These are phyloP conservation scores for Xylariaceae sp. DNA, from an alignment of 2,329 filamentous ascomycete species.

Conservation along the genomic window DNA sequence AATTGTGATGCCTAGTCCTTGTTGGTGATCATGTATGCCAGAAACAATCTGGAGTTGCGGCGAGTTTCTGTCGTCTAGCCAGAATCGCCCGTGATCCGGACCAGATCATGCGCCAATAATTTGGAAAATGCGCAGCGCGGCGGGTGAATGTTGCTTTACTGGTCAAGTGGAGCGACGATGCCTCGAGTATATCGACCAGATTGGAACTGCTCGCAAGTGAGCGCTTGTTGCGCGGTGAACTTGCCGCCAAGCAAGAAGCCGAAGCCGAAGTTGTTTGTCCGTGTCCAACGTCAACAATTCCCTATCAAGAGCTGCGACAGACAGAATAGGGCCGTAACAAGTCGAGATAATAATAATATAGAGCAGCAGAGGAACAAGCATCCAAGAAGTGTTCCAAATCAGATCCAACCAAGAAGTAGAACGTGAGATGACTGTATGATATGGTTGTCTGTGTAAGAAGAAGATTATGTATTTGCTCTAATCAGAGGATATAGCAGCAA, in stretches of 20 bases:
- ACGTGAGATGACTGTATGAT: not conserved
- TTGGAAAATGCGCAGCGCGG: conserved; percentile 1
- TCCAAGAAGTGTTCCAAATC: conserved; percentile 9
- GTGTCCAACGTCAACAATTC: conserved; percentile 1
- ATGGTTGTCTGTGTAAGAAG: not conserved
- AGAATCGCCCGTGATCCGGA: not conserved
- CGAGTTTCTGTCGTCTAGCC: not conserved
- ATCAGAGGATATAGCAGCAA: not conserved
- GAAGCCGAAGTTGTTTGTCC: not conserved
- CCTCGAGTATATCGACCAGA: not conserved
- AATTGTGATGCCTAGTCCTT: conserved; percentile 4
- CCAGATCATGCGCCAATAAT: conserved; percentile 2
- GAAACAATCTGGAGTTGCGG: not conserved
- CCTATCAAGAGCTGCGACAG: not conserved
- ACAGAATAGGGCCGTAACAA: not conserved
- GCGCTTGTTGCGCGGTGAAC: not conserved
- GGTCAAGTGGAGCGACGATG: not conserved
- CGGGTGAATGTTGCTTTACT: not conserved
- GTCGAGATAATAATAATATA: conserved; percentile 4
- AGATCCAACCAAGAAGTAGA: conserved; percentile 9
- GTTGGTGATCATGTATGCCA: conserved; percentile 25
- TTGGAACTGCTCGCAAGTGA: too few species aligned
- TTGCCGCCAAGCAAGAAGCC: not conserved
- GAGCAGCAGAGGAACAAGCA: not conserved
- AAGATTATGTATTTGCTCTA: not conserved